These are phyloP conservation scores for Mycena galericulata DNA, from an alignment of 768 basidiomycete genomes.

Conservation along the genomic window DNA sequence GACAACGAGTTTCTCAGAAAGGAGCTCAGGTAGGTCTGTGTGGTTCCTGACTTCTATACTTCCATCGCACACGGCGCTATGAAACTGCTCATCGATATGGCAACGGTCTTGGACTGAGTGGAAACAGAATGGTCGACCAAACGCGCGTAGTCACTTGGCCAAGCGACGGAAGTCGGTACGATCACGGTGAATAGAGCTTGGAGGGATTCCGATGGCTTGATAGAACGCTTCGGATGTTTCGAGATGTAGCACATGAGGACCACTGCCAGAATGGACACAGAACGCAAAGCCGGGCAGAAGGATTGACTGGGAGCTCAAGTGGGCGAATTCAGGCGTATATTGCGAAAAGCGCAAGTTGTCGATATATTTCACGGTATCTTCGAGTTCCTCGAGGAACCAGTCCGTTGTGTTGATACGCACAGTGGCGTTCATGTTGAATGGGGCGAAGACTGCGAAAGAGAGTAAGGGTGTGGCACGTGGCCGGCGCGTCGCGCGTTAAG, in stretches of 20 bases:
- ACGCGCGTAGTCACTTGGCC: conserved; percentile 53
- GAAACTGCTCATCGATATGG: conserved; percentile 50
- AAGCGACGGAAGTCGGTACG: conserved; percentile 58
- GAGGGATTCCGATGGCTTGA: conserved; percentile 37
- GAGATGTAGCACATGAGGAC: conserved; percentile 4
- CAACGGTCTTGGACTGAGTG: conserved; percentile 38
- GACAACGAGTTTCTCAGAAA: conserved; percentile 46
- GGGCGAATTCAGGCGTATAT: neutral
- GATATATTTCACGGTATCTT: neutral
- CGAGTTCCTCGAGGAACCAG: neutral
- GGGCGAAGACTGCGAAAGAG: neutral
- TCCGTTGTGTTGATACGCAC: neutral
- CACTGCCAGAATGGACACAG: neutral
- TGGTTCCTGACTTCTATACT: conserved; percentile 59
- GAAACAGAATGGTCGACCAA: conserved; percentile 40
- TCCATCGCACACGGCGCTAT: conserved; percentile 52
- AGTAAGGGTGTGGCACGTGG: too few relatives aligned
- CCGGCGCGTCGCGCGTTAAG: too few relatives aligned
- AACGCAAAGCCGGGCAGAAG: neutral
- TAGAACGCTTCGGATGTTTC: neutral
- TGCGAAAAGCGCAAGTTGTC: neutral
- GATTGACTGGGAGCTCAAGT: neutral
- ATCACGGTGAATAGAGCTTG: conserved; percentile 56
- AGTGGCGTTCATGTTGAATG: neutral
- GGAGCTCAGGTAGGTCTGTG: conserved; percentile 51